Evolutionary conservation across 1,284 basidiomycete genomes (phyloP).

Genomic region (Boletus mariae): DNA sequence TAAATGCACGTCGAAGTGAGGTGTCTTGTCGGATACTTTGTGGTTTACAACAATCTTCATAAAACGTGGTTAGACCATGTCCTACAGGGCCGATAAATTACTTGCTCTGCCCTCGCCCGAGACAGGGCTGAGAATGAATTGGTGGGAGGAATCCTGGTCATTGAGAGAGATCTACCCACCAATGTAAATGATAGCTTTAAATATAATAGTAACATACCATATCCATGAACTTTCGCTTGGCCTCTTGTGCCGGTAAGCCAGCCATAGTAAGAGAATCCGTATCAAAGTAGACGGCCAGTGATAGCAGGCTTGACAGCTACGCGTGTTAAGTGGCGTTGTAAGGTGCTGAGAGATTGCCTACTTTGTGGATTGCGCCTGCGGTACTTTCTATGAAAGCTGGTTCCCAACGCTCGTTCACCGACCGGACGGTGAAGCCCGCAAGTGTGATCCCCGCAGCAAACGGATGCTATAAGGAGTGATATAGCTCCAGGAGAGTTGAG

Average conservation of each 20-base stretch:
- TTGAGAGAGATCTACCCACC: conserved; percentile 61
- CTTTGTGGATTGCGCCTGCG: conserved; percentile 89
- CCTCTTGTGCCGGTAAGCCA: conserved; percentile 63
- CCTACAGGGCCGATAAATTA: conserved; percentile 7
- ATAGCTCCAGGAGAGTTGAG: not conserved
- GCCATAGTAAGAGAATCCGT: conserved; percentile 86
- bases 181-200: conserved; percentile 4
- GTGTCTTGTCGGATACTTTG: conserved; percentile 66
- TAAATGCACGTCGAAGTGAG: conserved; percentile 87
- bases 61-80: conserved; percentile 5
- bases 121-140: conserved; percentile 95
- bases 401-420: conserved; percentile 89
- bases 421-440: conserved; percentile 91
- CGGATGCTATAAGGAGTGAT: conserved; percentile 63
- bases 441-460: conserved; percentile 93
- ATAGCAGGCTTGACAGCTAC: conserved; percentile 83
- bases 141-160: conserved; percentile 63
- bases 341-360: conserved; percentile 22
- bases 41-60: conserved; percentile 80
- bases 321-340: conserved; percentile 10
- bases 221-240: conserved; percentile 74
- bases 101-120: conserved; percentile 88
- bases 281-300: conserved; percentile 93
- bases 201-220: conserved; percentile 47
- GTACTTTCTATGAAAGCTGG: conserved; percentile 95